phyloP scores from a whole-genome alignment of 768 basidiomycete genomes.

The Fomitopsis serialis region DNA sequence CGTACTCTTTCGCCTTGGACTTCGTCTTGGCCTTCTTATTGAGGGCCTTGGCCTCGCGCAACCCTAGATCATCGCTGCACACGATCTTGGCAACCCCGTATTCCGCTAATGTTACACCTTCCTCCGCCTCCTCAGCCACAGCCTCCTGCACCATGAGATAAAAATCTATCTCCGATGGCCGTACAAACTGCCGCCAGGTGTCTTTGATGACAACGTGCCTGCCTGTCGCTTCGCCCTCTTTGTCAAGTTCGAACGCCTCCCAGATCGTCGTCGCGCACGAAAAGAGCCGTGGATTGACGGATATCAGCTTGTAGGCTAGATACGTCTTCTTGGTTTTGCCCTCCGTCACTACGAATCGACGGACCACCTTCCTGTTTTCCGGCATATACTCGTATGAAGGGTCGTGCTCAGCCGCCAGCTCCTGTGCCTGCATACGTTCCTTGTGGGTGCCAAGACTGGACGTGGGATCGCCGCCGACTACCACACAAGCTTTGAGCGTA shows the following conservation, averaged over 20 bases:
- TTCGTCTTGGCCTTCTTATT: background rate
- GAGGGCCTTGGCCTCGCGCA: background rate
- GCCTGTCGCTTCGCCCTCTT: background rate
- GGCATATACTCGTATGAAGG: background rate
- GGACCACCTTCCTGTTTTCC: background rate
- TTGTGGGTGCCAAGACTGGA: background rate
- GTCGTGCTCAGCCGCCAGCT: background rate
- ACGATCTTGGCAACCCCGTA: background rate
- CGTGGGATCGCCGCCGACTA: slow-evolving; percentile 9
- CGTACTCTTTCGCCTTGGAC: background rate
- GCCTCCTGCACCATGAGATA: background rate
- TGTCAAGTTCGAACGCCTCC: slow-evolving; percentile 4
- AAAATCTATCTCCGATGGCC: slow-evolving; percentile 2
- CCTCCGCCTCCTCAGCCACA: background rate
- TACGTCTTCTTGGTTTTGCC: background rate
- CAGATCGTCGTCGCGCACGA: slow-evolving; percentile 10
- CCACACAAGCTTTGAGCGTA: background rate
- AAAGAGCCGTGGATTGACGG: slow-evolving; percentile 8
- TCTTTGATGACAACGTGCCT: slow-evolving; percentile 5
- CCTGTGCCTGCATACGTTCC: background rate
- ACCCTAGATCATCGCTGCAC: background rate
- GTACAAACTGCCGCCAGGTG: slow-evolving; percentile 6
- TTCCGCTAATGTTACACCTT: background rate
- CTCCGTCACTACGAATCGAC: background rate
- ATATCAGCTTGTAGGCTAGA: slow-evolving; percentile 1